Percentiles rank a stretch among this genome's conserved stretches.
These are phyloP conservation scores for Umbelopsis vinacea DNA, from an alignment of 192 early-diverging fungal genomes.

Conservation along the genomic window DNA sequence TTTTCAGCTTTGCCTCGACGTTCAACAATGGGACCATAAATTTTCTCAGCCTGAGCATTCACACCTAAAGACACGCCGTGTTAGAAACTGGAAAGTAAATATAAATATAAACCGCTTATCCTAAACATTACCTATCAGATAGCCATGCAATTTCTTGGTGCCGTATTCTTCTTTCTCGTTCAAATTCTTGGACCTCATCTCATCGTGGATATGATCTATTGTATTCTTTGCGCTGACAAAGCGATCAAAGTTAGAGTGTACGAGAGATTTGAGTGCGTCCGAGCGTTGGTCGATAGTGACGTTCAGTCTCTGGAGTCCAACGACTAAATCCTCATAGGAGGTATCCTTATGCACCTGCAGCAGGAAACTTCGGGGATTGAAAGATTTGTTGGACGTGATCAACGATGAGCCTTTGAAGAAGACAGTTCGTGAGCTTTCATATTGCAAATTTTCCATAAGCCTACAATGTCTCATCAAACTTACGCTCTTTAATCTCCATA, in stretches of 20 bases:
- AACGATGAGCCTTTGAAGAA: constrained; percentile 44
- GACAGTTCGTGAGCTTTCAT: background rate
- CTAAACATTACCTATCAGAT: constrained; percentile 64
- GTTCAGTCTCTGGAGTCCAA: constrained; percentile 74
- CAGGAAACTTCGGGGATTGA: constrained; percentile 75
- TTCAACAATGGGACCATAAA: constrained; percentile 88
- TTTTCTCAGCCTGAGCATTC: constrained; percentile 69
- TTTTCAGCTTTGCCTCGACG: constrained; percentile 85
- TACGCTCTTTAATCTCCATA: constrained; percentile 34
- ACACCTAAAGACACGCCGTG: constrained; percentile 49
- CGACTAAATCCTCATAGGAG: constrained; percentile 81
- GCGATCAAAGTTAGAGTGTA: constrained; percentile 96
- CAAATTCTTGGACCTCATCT: constrained; percentile 86
- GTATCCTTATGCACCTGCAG: constrained; percentile 83
- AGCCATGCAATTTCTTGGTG: constrained; percentile 67
- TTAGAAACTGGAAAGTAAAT: too few relatives aligned
- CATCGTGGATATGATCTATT: constrained; percentile 92
- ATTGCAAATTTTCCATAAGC: background rate
- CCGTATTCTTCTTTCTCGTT: constrained; percentile 84
- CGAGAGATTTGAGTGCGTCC: constrained; percentile 85
- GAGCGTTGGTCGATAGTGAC: constrained; percentile 78
- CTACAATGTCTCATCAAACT: background rate
- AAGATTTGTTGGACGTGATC: constrained; percentile 57
- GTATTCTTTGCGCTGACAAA: constrained; percentile 96
- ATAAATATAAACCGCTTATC: background rate